Percentiles rank a stretch among this genome's conserved stretches.
These are phyloP conservation scores for Candida alai DNA, from an alignment of 805 yeast genomes.

Conservation along the genomic window DNA sequence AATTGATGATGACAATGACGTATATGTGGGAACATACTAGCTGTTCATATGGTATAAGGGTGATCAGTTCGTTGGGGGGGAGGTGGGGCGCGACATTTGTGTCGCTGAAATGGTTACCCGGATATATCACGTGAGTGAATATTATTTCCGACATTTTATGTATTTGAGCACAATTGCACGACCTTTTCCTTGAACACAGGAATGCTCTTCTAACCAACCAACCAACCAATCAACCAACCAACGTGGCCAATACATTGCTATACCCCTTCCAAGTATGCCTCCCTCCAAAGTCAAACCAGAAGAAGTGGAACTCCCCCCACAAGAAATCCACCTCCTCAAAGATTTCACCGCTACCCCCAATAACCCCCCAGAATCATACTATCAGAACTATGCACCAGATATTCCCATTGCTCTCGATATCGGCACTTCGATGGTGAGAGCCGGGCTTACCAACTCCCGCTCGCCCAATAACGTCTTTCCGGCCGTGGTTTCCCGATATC, in stretches of 20 bases:
- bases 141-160: too few species aligned
- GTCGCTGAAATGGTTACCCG: too few species aligned
- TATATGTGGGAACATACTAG: too few species aligned
- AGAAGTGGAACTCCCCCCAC: slow-evolving; percentile 35
- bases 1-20: not conserved
- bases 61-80: too few species aligned
- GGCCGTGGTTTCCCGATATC: slow-evolving; percentile 61
- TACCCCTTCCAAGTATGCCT: slow-evolving; percentile 10
- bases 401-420: slow-evolving; percentile 87
- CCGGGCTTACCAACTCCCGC: slow-evolving; percentile 49
- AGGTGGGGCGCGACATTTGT: too few species aligned
- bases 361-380: slow-evolving; percentile 51
- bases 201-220: too few species aligned
- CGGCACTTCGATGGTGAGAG: slow-evolving; percentile 60
- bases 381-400: slow-evolving; percentile 44
- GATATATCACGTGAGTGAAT: too few species aligned
- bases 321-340: slow-evolving; percentile 36
- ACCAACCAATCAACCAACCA: not conserved
- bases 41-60: too few species aligned
- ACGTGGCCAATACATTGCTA: not conserved
- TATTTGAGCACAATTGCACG: too few species aligned
- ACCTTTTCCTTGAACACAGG: too few species aligned
- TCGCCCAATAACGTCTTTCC: slow-evolving; percentile 67
- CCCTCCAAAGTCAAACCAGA: slow-evolving; percentile 13
- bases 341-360: slow-evolving; percentile 26